Evolutionary conservation across 2,329 filamentous ascomycete genomes (phyloP).

Genomic region (Teratosphaeria nubilosa): DNA sequence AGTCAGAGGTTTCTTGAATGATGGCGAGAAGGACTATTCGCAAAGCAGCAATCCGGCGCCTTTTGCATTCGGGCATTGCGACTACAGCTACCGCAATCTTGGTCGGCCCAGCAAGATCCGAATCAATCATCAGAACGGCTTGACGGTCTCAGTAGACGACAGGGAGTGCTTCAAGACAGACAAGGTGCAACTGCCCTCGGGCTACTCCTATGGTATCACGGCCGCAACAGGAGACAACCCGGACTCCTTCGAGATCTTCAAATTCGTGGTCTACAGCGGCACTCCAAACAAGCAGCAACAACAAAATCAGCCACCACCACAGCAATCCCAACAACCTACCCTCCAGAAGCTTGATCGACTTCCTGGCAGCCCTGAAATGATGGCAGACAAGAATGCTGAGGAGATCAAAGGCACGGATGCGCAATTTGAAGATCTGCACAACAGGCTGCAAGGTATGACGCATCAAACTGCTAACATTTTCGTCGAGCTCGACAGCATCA

Average conservation of each 20-base stretch:
- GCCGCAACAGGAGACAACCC: slow-evolving; percentile 84
- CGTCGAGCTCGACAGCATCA: slow-evolving; percentile 44
- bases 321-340: slow-evolving; percentile 3
- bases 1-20: slow-evolving; percentile 87
- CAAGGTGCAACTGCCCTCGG: slow-evolving; percentile 62
- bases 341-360: slow-evolving; percentile 26
- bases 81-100: slow-evolving; percentile 82
- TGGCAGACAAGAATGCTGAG: slow-evolving; percentile 25
- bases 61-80: slow-evolving; percentile 87
- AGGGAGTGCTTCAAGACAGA: slow-evolving; percentile 72
- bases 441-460: slow-evolving; percentile 64
- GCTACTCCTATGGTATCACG: slow-evolving; percentile 78
- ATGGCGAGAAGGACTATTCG: slow-evolving; percentile 72
- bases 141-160: slow-evolving; percentile 74
- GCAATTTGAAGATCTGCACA: slow-evolving; percentile 78
- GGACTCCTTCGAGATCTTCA: slow-evolving; percentile 90
- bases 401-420: slow-evolving; percentile 35
- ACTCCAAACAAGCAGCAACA: slow-evolving; percentile 20
- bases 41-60: slow-evolving; percentile 67
- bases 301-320: slow-evolving; percentile 11
- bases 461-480: slow-evolving; percentile 58
- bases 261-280: slow-evolving; percentile 56
- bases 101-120: slow-evolving; percentile 73
- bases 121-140: slow-evolving; percentile 54
- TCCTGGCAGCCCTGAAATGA: slow-evolving; percentile 33